Percentiles rank a stretch among this genome's conserved stretches.
These are phyloP conservation scores for Elymus sibiricus DNA, from an alignment of 176 grass and related monocot genomes.

Conservation along the genomic window DNA sequence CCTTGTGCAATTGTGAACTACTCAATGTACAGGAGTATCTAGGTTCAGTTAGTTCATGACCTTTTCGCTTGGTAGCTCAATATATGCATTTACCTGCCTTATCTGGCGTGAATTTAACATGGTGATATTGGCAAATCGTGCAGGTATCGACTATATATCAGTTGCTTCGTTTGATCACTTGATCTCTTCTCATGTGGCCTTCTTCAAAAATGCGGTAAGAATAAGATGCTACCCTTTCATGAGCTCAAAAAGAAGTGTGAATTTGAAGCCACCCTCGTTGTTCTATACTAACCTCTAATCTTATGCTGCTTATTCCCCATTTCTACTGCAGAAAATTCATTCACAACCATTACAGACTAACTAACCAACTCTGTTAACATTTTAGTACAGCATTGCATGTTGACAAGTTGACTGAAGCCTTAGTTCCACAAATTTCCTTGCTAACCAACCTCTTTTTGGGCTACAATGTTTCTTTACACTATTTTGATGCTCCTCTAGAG, in stretches of 20 bases:
- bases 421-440: slow-evolving; percentile 1
- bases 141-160: slow-evolving; percentile 80
- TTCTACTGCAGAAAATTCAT: background rate
- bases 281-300: background rate
- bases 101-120: slow-evolving; percentile 1
- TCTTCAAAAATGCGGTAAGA: slow-evolving; percentile 77
- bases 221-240: background rate
- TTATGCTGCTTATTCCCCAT: background rate
- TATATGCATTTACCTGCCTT: background rate
- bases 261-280: background rate
- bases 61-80: background rate
- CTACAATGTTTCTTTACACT: background rate
- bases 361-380: slow-evolving; percentile 3
- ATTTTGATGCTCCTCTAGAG: background rate
- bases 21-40: no score
- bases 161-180: slow-evolving; percentile 68
- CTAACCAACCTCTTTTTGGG: background rate
- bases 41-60: background rate
- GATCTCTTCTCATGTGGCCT: slow-evolving; percentile 76
- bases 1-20: background rate
- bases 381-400: background rate
- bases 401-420: background rate
- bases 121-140: background rate
- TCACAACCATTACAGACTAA: background rate
- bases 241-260: background rate